Percentiles rank a stretch among this genome's conserved stretches.
Evolutionary conservation across 2,329 filamentous ascomycete genomes (phyloP).

Genomic region (Neopestalotiopsis sp.): DNA sequence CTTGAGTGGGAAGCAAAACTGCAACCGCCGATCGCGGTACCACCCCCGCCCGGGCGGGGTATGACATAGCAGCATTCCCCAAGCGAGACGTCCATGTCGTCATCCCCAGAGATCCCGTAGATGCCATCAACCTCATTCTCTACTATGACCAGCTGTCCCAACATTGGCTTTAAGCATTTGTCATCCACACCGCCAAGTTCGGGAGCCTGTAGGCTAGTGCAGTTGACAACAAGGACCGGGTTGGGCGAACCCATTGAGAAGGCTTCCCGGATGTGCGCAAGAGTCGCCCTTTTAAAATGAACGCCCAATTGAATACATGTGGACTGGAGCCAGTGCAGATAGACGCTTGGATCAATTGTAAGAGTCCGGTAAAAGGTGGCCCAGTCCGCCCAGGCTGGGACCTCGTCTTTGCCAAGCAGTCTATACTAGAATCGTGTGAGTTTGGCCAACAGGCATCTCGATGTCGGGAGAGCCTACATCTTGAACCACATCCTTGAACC

Average conservation of each 20-base stretch:
- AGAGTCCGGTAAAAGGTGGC: not conserved
- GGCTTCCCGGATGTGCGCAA: not conserved
- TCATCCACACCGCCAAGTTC: not conserved
- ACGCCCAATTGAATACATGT: not conserved
- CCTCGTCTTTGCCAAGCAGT: not conserved
- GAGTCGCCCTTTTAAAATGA: not conserved
- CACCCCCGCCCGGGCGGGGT: not conserved
- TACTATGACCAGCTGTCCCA: not conserved
- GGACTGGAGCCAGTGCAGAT: not conserved
- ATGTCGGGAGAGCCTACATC: not conserved
- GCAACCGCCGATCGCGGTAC: not conserved
- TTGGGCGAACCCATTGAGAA: not conserved
- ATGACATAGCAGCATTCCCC: slow-evolving; percentile 4
- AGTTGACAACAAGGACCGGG: not conserved
- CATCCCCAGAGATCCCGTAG: not conserved
- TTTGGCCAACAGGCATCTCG: not conserved
- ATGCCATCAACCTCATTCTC: not conserved
- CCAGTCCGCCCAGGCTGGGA: not conserved
- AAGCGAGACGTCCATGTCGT: not conserved
- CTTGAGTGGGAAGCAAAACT: not conserved
- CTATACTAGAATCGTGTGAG: not conserved
- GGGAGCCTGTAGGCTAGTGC: not conserved
- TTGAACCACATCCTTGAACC: slow-evolving; percentile 4
- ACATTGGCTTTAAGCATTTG: not conserved
- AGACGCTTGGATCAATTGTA: not conserved